Conservation (phyloP, 495 filamentous ascomycete species). For the Neurospora sp. region DNA sequence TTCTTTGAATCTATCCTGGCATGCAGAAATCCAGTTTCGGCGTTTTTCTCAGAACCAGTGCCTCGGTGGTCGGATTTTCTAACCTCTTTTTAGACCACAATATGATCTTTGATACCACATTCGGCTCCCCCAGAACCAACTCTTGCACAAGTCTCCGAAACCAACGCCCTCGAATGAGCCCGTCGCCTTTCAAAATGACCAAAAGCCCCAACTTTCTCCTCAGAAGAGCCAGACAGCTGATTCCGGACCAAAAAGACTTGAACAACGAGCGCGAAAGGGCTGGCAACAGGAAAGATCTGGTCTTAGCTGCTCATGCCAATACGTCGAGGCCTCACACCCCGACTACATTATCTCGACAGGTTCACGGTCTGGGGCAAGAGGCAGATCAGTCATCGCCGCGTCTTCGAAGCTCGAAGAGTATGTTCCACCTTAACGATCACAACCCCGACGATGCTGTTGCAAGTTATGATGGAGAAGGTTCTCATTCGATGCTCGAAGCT, state of each 20-base stretch:
- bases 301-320: neutral
- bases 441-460: neutral
- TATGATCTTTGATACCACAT: neutral
- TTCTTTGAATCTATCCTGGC: neutral
- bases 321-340: neutral
- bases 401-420: slow-evolving; percentile 8
- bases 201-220: neutral
- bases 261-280: neutral
- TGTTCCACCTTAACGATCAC: neutral
- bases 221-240: neutral
- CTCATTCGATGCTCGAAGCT: neutral
- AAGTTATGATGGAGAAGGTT: neutral
- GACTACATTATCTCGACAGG: neutral
- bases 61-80: neutral
- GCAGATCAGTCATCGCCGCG: neutral
- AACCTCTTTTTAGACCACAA: neutral
- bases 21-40: neutral
- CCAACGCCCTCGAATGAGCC: neutral
- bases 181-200: neutral
- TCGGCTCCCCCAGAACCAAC: neutral
- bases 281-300: neutral
- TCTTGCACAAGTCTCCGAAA: neutral
- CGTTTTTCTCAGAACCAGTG: neutral
- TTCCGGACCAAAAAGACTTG: neutral
- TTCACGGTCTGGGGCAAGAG: neutral